Evolutionary conservation across 2,329 filamentous ascomycete species (phyloP), one percentile per base, ranked within the genome.

Genomic region (Moelleriella libera): DNA sequence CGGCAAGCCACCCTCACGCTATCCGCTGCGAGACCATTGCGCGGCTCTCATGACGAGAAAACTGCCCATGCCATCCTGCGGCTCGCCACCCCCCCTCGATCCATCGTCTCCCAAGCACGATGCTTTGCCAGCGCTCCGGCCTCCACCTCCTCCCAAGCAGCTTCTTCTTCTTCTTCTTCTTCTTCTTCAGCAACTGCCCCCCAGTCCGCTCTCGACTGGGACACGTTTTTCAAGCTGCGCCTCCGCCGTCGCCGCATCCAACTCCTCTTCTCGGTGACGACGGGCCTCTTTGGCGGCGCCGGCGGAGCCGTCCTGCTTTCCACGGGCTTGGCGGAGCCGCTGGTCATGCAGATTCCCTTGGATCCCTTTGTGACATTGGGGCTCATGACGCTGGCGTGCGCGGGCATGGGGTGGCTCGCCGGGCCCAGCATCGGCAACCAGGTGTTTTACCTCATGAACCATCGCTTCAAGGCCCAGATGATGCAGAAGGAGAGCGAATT

Each of bases 401-500:
- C 83, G 47, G 85, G 82, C n/a, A 70, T 83, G 34, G 92, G 92
- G 5, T 98, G 92, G 92, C 69, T 98, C 44, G 70, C 81, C 29
- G 92, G 92, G 0, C 92, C 92, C 0, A 82, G 83, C 54, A 63
- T 95, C 41, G 92, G 92, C 4, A 88, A 83, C 54, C 74, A 76
- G 7, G 69, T 88, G 5, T 98, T 96, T 67, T 85, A 87, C 59
- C 55, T 84, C 52, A 71, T 83, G 59, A 85, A 94, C 65, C 71
- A 82, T 55, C 75, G 78, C 58, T 79, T 81, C 61, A 82, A 81
- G 67, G 68, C 66, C 46, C 80, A 88, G 57, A 89, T 96, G 70
- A 78, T 77, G 44, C 53, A 86, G 76, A 97, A 96, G 76, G 92
- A 98, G 68, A 87, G 82, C 58, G 83, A 90, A 64, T 96, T 98